These are phyloP conservation scores for Eleusine indica DNA, from an alignment of 176 grass and related monocot species.

Conservation along the genomic window DNA sequence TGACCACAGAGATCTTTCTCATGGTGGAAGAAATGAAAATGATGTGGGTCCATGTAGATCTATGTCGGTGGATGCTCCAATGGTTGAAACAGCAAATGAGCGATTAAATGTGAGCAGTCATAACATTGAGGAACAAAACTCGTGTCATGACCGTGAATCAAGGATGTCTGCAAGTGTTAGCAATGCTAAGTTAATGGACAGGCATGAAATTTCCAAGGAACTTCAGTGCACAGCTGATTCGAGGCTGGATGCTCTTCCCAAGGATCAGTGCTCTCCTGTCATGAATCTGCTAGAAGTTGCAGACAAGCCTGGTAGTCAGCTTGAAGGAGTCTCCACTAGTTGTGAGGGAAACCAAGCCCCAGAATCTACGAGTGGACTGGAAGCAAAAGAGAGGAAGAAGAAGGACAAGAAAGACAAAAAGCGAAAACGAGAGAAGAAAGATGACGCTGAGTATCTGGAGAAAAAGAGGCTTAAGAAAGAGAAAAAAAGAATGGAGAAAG, in stretches of 20 bases:
- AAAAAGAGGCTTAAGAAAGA: conserved; percentile 86
- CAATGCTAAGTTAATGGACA: conserved; percentile 67
- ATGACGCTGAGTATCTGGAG: conserved; percentile 81
- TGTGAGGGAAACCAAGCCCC: conserved; percentile 49
- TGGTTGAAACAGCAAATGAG: conserved; percentile 54
- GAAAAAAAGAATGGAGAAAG: conserved; percentile 88
- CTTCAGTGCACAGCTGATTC: conserved; percentile 90
- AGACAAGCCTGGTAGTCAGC: conserved; percentile 43
- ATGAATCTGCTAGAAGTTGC: conserved; percentile 36
- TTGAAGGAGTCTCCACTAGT: conserved; percentile 48
- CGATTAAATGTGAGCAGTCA: conserved; percentile 65
- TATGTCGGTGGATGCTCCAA: conserved; percentile 92
- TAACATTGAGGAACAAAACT: conserved; percentile 67
- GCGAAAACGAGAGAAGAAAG: conserved; percentile 72
- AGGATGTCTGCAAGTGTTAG: conserved; percentile 85
- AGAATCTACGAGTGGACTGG: conserved; percentile 31
- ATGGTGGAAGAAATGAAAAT: conserved; percentile 70
- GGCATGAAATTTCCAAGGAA: conserved; percentile 68
- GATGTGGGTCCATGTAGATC: conserved; percentile 87
- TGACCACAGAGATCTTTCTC: conserved; percentile 55
- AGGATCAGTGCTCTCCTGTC: conserved; percentile 44
- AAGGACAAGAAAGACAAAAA: conserved; percentile 88
- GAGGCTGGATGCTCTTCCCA: conserved; percentile 42
- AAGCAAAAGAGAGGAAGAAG: conserved; percentile 60
- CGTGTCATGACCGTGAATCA: conserved; percentile 71